phyloP scores from a whole-genome alignment of 108 stramenopile genomes.

The Cyclotella cryptica region DNA sequence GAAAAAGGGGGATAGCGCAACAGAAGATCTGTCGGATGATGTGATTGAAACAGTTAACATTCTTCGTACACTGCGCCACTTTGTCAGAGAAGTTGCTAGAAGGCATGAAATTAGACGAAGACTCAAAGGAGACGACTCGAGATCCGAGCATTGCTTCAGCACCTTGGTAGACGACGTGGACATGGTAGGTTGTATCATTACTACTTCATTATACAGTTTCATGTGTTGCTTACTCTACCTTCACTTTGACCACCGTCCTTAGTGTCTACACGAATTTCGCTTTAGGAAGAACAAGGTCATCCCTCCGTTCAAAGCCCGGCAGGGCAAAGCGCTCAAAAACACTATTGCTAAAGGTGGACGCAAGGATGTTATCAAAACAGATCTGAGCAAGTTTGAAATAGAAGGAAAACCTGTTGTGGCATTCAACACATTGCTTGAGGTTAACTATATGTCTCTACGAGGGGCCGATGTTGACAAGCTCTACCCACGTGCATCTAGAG shows the following conservation, averaged over 20 bases:
- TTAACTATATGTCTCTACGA: conserved; percentile 41
- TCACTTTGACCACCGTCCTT: neutral
- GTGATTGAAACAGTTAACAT: conserved; percentile 57
- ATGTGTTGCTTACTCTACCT: neutral
- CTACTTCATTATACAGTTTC: neutral
- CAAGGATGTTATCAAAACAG: conserved; percentile 42
- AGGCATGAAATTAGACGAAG: conserved; percentile 36
- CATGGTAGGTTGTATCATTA: conserved; percentile 22
- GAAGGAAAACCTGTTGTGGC: conserved; percentile 48
- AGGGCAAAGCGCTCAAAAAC: conserved; percentile 49
- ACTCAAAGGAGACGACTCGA: conserved; percentile 44
- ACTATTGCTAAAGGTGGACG: conserved; percentile 29
- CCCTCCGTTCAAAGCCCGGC: conserved; percentile 54
- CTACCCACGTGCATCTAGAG: conserved; percentile 38
- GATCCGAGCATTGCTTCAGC: conserved; percentile 48
- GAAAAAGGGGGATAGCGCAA: conserved; percentile 19
- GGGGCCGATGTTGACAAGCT: conserved; percentile 46
- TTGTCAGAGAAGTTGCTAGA: conserved; percentile 61
- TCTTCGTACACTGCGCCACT: conserved; percentile 57
- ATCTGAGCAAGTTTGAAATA: conserved; percentile 43
- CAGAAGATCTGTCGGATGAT: conserved; percentile 23
- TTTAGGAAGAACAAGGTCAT: conserved; percentile 49
- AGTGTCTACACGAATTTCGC: conserved; percentile 75
- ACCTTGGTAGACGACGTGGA: conserved; percentile 70
- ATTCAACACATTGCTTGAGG: conserved; percentile 46